Evolutionary conservation across 352 stramenopile genomes (phyloP).

Genomic region (Elongisporangium anandrum): DNA sequence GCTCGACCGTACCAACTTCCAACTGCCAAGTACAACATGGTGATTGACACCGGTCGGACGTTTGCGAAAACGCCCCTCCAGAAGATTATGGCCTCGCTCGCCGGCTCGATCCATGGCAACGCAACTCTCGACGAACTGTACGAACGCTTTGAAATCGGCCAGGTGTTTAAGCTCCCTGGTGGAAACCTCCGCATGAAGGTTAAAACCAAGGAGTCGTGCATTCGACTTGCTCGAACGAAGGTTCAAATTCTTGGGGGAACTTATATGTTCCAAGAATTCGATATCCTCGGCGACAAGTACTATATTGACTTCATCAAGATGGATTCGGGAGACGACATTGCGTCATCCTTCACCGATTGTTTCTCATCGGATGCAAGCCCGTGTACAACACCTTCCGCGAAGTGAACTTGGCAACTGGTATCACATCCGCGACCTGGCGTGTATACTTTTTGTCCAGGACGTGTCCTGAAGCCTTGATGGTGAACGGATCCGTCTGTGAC

Average conservation of each 20-base stretch:
- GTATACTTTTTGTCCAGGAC: slow-evolving; percentile 3
- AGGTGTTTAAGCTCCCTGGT: slow-evolving; percentile 4
- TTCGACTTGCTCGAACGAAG: slow-evolving; percentile 3
- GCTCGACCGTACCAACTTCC: slow-evolving; percentile 2
- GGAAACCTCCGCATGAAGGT: slow-evolving; percentile 6
- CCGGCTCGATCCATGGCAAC: slow-evolving; percentile 1
- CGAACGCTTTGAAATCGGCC: neutral
- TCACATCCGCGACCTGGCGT: slow-evolving; percentile 6
- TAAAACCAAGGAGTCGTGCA: slow-evolving; percentile 2
- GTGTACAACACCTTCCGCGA: slow-evolving; percentile 14
- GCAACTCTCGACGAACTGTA: slow-evolving; percentile 3
- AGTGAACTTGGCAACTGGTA: slow-evolving; percentile 4
- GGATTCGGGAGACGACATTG: neutral
- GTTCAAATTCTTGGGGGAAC: slow-evolving; percentile 5
- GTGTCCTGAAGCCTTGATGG: neutral
- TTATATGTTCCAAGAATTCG: slow-evolving; percentile 9
- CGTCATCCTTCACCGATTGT: slow-evolving; percentile 1
- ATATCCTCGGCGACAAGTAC: slow-evolving; percentile 7
- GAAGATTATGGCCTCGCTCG: slow-evolving; percentile 5
- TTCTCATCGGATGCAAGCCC: slow-evolving; percentile 6
- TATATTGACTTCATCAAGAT: slow-evolving; percentile 9
- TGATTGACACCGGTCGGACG: slow-evolving; percentile 1
- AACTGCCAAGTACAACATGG: slow-evolving; percentile 2
- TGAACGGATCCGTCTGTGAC: slow-evolving; percentile 2
- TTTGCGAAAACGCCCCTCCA: slow-evolving; percentile 4